phyloP scores from a whole-genome alignment of 768 basidiomycete genomes.

The Termitomyces sp. region DNA sequence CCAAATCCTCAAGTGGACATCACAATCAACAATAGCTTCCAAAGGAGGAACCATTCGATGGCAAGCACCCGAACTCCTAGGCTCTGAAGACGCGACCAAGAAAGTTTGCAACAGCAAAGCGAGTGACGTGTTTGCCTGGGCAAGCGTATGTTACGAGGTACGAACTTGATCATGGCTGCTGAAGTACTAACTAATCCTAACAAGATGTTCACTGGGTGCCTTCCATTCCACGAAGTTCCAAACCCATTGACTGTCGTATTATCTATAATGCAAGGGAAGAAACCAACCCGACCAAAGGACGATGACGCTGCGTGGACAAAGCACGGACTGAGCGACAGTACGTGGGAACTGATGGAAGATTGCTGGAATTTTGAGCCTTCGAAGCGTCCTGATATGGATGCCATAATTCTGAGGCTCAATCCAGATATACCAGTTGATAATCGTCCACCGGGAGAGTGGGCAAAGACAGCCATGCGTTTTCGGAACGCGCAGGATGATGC shows the following conservation, averaged over 20 bases:
- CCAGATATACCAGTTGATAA: background rate
- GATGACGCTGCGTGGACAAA: background rate
- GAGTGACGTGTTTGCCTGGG: background rate
- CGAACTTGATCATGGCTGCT: background rate
- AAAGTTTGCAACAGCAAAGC: background rate
- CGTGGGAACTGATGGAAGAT: conserved; percentile 1
- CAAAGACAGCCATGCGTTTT: background rate
- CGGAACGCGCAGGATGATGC: background rate
- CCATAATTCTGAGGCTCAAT: background rate
- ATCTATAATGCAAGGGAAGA: background rate
- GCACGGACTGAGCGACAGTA: background rate
- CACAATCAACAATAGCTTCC: background rate
- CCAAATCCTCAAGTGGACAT: background rate
- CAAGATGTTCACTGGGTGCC: background rate
- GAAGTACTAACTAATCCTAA: background rate
- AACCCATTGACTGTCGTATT: background rate
- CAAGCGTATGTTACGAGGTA: conserved; percentile 7
- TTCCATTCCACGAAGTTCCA: background rate
- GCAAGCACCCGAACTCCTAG: background rate
- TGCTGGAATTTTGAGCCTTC: conserved; percentile 1
- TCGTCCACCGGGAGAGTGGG: background rate
- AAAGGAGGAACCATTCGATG: background rate
- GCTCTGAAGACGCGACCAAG: background rate
- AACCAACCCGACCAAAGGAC: background rate
- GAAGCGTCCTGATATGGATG: background rate